Evolutionary conservation across 257 asterid genomes (phyloP).

Genomic region (Petunia axillaris): DNA sequence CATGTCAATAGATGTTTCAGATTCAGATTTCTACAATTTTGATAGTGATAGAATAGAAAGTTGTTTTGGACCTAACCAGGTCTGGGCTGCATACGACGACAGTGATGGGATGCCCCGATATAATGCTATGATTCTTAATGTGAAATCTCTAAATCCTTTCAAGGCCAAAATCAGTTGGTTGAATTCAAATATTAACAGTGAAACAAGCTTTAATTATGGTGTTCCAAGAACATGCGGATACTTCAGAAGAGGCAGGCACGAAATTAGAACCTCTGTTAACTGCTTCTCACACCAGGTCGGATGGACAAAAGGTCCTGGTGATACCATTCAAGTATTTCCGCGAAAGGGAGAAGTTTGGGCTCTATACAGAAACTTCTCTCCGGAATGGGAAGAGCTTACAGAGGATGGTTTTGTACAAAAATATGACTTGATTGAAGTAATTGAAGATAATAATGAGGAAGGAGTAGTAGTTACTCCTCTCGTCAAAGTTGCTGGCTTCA

Average conservation of each 20-base stretch:
- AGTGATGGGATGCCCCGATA: slow-evolving; percentile 78
- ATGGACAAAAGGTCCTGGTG: slow-evolving; percentile 44
- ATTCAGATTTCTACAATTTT: slow-evolving; percentile 64
- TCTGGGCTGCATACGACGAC: slow-evolving; percentile 77
- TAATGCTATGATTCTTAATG: slow-evolving; percentile 61
- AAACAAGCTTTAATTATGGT: slow-evolving; percentile 44
- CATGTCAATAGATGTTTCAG: slow-evolving; percentile 46
- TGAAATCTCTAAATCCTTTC: slow-evolving; percentile 64
- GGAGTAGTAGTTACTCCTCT: slow-evolving; percentile 63
- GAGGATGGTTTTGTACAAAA: slow-evolving; percentile 52
- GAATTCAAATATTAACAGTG: slow-evolving; percentile 41
- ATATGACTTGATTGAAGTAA: slow-evolving; percentile 66
- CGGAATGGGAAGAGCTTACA: slow-evolving; percentile 74
- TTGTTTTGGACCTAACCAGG: slow-evolving; percentile 60
- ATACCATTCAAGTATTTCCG: slow-evolving; percentile 58
- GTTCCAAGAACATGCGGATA: slow-evolving; percentile 59
- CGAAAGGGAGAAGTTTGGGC: slow-evolving; percentile 76
- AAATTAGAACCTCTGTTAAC: slow-evolving; percentile 43
- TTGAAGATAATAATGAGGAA: slow-evolving; percentile 68
- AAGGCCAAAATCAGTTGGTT: slow-evolving; percentile 63
- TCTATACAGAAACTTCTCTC: slow-evolving; percentile 70
- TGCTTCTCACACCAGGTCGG: slow-evolving; percentile 66
- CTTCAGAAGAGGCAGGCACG: slow-evolving; percentile 49
- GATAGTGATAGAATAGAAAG: slow-evolving; percentile 46
- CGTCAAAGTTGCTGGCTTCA: slow-evolving; percentile 67